phyloP scores from a whole-genome alignment of 106 monocot species.

The Ottelia alismoides region DNA sequence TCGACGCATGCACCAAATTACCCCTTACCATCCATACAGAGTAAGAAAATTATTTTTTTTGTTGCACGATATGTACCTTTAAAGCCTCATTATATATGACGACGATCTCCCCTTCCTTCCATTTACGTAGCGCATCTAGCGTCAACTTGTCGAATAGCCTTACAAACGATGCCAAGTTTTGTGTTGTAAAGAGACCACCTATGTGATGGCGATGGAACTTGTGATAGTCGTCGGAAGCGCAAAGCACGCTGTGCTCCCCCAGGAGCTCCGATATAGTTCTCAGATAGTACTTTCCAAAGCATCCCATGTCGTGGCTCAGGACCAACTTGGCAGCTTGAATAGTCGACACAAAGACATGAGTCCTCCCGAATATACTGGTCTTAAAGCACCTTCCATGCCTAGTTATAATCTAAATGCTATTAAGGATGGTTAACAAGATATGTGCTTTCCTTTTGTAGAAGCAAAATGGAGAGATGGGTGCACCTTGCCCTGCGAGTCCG shows the following conservation, averaged over 20 bases:
- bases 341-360: constrained; percentile 54
- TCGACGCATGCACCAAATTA: no score
- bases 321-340: constrained; percentile 24
- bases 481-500: constrained; percentile 25
- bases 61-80: no score
- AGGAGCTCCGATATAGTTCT: constrained; percentile 47
- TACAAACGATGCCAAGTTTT: constrained; percentile 23
- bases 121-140: constrained; percentile 14
- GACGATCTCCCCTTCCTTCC: constrained; percentile 25
- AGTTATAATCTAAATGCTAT: background rate
- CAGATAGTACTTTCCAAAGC: constrained; percentile 43
- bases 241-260: constrained; percentile 62
- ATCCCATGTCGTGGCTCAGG: constrained; percentile 24
- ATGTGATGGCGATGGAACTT: constrained; percentile 26
- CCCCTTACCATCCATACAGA: no score
- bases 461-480: background rate
- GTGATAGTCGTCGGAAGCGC: constrained; percentile 47
- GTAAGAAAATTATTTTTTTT: no score
- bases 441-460: background rate
- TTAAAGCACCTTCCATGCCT: constrained; percentile 68
- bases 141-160: constrained; percentile 40
- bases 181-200: constrained; percentile 30
- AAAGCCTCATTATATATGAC: constrained; percentile 50
- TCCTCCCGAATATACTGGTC: constrained; percentile 48
- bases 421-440: background rate